Base-by-base conservation (phyloP, 2,329 filamentous ascomycete genomes). In the Colletotrichum salicis region DNA sequence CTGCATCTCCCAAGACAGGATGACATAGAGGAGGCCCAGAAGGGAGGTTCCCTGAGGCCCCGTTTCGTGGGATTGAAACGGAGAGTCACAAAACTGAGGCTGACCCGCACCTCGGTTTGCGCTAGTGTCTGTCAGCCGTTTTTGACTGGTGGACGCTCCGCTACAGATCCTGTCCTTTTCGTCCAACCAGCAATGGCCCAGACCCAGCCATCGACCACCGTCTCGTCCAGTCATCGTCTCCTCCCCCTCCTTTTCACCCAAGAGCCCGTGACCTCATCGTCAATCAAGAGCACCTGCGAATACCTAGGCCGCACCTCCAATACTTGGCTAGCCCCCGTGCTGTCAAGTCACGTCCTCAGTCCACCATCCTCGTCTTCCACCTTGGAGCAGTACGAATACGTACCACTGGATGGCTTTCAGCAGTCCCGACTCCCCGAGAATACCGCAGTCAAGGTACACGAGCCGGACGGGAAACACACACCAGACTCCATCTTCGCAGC, bases 251-350 rank as follows among this genome's bases (percentile, higher is more conserved):
- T 56, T 31, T 45, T 19, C 55, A 19, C 59, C 35, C 13, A 64
- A 37, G 33, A 35, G 66, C 66, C 66, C 66, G 66, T 68, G 66
- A 68, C 66, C 59, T 68, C 66, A 64, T 68, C 59, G 65, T 29
- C 61, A 13, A 52, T 64, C 59, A 41, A 51, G 64, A 37, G 56
- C 55, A 60, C 24, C 22, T 37, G 54, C 56, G n/a, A 22, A 33
- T 52, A 27, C 24, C 24, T 27, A 22, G 15, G 6, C n/a, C 45
- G 51, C 27, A 29, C 45, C 27, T 35, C 29, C 29, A 52, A 31
- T 24, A 27, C 59, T 52, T 62, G 59, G 59, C 24, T n/a, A 62
- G 59, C 33, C 29, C 37, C 29, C 37, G 51, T 54, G 22, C 58
- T 22, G 37, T 61, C 45, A 27, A 33, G 45, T 62, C 59, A 52